Evolutionary conservation across 768 basidiomycete species (phyloP).

Genomic region (Podaxis pistillaris): DNA sequence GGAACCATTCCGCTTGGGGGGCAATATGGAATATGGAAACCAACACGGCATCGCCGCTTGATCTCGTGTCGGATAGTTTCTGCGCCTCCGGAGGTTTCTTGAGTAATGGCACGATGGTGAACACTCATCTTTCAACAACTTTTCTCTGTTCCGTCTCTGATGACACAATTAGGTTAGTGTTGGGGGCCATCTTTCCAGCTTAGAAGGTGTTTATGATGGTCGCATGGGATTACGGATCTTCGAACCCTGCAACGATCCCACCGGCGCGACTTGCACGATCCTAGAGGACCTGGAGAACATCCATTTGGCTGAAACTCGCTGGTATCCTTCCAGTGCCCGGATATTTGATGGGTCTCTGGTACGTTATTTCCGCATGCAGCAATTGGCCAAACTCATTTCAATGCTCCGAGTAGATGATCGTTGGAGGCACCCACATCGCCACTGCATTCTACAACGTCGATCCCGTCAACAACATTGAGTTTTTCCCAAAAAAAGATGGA

Average conservation of each 20-base stretch:
- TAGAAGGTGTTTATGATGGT: slow-evolving; percentile 28
- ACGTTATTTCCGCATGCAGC: slow-evolving; percentile 15
- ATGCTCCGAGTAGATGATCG: slow-evolving; percentile 22
- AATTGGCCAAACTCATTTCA: background rate
- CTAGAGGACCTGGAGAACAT: slow-evolving; percentile 33
- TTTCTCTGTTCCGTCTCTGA: background rate
- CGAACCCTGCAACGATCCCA: slow-evolving; percentile 34
- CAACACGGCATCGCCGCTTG: slow-evolving; percentile 31
- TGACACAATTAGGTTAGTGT: slow-evolving; percentile 24
- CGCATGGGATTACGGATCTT: slow-evolving; percentile 36
- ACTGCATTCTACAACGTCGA: slow-evolving; percentile 62
- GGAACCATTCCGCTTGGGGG: slow-evolving; percentile 45
- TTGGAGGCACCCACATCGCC: slow-evolving; percentile 26
- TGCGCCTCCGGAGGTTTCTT: slow-evolving; percentile 42
- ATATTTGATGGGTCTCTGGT: slow-evolving; percentile 33
- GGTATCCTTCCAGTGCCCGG: slow-evolving; percentile 39
- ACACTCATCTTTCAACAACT: slow-evolving; percentile 2
- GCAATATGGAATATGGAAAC: slow-evolving; percentile 43
- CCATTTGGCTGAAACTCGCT: slow-evolving; percentile 35
- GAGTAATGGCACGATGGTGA: slow-evolving; percentile 39
- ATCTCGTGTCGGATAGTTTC: slow-evolving; percentile 36
- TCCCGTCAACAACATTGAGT: slow-evolving; percentile 46
- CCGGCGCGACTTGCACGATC: slow-evolving; percentile 29
- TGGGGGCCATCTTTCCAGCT: slow-evolving; percentile 28
- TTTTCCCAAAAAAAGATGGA: slow-evolving; percentile 39